Percentiles rank a stretch among this genome's conserved stretches.
These are phyloP conservation scores for Saturnispora dispora DNA, from an alignment of 805 yeast species.

Conservation along the genomic window DNA sequence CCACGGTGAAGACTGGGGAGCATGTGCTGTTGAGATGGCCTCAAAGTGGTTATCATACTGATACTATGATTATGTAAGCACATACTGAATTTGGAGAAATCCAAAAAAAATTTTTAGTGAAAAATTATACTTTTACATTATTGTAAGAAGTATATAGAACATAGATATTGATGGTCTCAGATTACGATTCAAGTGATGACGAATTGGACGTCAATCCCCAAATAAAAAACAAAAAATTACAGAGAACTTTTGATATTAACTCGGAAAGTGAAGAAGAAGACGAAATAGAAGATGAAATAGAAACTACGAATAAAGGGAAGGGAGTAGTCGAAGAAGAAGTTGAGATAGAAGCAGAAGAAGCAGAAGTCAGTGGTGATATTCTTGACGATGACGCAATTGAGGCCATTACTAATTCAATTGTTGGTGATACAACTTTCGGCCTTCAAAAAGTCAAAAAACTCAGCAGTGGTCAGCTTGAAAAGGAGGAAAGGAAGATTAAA, in stretches of 20 bases:
- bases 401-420: conserved; percentile 14
- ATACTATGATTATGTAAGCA: background rate
- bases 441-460: conserved; percentile 42
- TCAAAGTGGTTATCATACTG: conserved; percentile 26
- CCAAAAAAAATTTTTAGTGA: background rate
- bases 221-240: background rate
- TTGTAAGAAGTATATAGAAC: background rate
- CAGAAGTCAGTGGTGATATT: conserved; percentile 9
- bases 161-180: background rate
- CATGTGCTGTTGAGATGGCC: conserved; percentile 96
- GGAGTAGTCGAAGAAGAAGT: background rate
- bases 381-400: conserved; percentile 17
- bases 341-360: conserved; percentile 20
- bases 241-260: conserved; percentile 11
- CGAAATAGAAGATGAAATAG: conserved; percentile 6
- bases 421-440: conserved; percentile 21
- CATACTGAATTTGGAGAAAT: background rate
- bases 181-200: conserved; percentile 5
- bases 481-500: conserved; percentile 46
- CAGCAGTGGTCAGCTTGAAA: conserved; percentile 44
- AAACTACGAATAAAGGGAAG: conserved; percentile 16
- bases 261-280: conserved; percentile 11
- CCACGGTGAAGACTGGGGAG: conserved; percentile 98
- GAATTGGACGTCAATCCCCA: background rate
- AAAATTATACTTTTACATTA: background rate